A percentile compares a stretch with the other conserved stretches of the same genome.
These are phyloP conservation scores for Penicillium sp. DNA, from an alignment of 2,329 filamentous ascomycete genomes.

Conservation along the genomic window DNA sequence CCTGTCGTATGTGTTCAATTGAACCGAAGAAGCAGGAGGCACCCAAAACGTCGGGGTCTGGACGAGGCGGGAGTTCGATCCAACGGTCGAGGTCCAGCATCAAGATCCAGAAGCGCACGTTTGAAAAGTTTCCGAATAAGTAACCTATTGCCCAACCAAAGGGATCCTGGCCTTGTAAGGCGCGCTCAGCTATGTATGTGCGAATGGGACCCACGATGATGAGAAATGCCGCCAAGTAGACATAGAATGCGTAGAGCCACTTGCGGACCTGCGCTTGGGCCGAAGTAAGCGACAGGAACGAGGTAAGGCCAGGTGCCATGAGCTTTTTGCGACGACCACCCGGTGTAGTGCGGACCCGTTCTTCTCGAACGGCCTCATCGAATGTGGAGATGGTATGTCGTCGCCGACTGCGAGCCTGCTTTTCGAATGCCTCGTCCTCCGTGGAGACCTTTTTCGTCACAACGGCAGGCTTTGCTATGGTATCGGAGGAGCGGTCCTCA, in stretches of 20 bases:
- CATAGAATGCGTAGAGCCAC: constrained; percentile 79
- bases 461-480: constrained; percentile 18
- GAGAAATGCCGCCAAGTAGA: constrained; percentile 67
- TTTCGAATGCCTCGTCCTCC: constrained; percentile 26
- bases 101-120: constrained; percentile 71
- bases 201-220: constrained; percentile 73
- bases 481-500: constrained; percentile 16
- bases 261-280: constrained; percentile 74
- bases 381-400: constrained; percentile 57
- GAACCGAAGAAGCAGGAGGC: constrained; percentile 56
- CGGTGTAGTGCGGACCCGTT: constrained; percentile 51
- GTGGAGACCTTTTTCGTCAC: constrained; percentile 24
- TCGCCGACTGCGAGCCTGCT: constrained; percentile 22
- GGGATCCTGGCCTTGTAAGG: constrained; percentile 73
- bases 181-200: constrained; percentile 65
- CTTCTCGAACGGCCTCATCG: constrained; percentile 31
- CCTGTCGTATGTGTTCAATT: constrained; percentile 65
- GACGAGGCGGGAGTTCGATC: constrained; percentile 66
- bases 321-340: constrained; percentile 67
- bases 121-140: constrained; percentile 74
- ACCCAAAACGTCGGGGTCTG: constrained; percentile 31
- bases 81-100: constrained; percentile 69
- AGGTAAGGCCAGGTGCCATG: constrained; percentile 64
- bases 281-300: constrained; percentile 79
- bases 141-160: constrained; percentile 93